Percentiles rank a stretch among this genome's conserved stretches.
Conservation (phyloP, 2,329 filamentous ascomycete species). For the Stachybotrys echinatus region DNA sequence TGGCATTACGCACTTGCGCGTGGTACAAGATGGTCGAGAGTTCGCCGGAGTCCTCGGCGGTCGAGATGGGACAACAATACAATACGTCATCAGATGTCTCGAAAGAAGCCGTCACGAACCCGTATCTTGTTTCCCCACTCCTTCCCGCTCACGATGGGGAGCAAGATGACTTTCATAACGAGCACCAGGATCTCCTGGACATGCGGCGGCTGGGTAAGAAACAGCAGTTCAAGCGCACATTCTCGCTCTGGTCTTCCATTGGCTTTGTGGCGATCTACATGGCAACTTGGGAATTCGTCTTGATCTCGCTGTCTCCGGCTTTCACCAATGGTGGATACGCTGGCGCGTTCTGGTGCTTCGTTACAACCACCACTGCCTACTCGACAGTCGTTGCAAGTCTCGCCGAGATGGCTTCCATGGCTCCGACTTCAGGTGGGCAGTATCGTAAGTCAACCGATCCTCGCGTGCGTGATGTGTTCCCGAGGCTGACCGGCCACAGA, state of each 20-base stretch:
- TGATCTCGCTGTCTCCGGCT: constrained; percentile 11
- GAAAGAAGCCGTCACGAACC: background rate
- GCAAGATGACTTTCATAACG: constrained; percentile 1
- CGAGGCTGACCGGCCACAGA: constrained; percentile 12
- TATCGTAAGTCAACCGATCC: constrained; percentile 26
- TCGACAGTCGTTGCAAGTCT: constrained; percentile 8
- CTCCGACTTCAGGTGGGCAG: constrained; percentile 47
- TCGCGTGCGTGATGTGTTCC: background rate
- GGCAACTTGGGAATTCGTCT: constrained; percentile 16
- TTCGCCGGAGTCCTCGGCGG: background rate
- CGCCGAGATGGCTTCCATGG: constrained; percentile 31
- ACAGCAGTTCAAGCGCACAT: constrained; percentile 13
- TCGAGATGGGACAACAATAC: background rate
- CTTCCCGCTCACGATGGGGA: background rate
- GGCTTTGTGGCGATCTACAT: constrained; percentile 19
- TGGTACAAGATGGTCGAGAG: background rate
- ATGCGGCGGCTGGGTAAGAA: constrained; percentile 3
- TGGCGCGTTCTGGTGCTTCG: constrained; percentile 15
- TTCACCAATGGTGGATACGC: constrained; percentile 13
- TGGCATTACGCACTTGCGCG: background rate
- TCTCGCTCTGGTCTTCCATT: constrained; percentile 11
- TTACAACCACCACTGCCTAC: constrained; percentile 12
- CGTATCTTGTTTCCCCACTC: background rate
- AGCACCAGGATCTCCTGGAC: constrained; percentile 1
- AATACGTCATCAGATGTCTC: background rate